Evolutionary conservation across 768 basidiomycete species (phyloP).

Genomic region (Rhodotorula paludigena): DNA sequence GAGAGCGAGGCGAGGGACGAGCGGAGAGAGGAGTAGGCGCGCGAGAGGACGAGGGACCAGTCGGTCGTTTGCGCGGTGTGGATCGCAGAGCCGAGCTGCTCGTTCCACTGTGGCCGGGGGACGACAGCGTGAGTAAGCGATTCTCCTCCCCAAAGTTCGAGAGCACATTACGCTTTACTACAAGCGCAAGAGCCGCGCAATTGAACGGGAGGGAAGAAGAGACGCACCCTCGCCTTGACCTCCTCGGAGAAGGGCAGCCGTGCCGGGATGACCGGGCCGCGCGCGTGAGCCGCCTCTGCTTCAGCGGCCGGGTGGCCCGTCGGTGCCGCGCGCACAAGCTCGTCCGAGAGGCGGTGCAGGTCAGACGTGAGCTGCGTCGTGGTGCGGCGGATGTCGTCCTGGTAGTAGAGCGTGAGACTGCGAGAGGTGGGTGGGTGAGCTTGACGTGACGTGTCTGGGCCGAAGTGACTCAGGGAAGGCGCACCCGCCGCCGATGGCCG

Average conservation of each 20-base stretch:
- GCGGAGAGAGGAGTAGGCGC: not conserved
- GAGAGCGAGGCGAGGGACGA: not conserved
- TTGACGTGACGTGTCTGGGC: too few species aligned
- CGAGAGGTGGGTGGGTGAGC: not conserved
- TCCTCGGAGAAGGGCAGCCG: constrained; percentile 27
- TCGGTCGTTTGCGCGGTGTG: constrained; percentile 6
- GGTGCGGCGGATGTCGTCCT: constrained; percentile 14
- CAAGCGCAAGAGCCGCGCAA: too few species aligned
- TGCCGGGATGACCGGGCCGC: constrained; percentile 11
- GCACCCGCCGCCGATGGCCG: constrained; percentile 14
- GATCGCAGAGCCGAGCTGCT: constrained; percentile 18
- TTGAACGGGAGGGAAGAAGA: not conserved
- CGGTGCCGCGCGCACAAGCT: constrained; percentile 8
- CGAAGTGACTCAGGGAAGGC: too few species aligned
- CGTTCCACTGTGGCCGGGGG: constrained; percentile 21
- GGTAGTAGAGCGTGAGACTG: constrained; percentile 24
- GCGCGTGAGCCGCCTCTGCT: not conserved
- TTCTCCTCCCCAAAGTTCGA: too few species aligned
- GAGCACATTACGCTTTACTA: too few species aligned
- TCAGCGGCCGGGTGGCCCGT: not conserved
- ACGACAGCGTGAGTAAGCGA: too few species aligned
- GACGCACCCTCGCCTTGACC: constrained; percentile 25
- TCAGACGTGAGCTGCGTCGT: not conserved
- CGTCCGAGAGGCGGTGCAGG: constrained; percentile 2
- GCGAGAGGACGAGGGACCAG: constrained; percentile 2